A percentile compares a stretch with the other conserved stretches of the same genome.
These are phyloP conservation scores for Leptographium flavum DNA, from an alignment of 2,329 filamentous ascomycete species.

Conservation along the genomic window DNA sequence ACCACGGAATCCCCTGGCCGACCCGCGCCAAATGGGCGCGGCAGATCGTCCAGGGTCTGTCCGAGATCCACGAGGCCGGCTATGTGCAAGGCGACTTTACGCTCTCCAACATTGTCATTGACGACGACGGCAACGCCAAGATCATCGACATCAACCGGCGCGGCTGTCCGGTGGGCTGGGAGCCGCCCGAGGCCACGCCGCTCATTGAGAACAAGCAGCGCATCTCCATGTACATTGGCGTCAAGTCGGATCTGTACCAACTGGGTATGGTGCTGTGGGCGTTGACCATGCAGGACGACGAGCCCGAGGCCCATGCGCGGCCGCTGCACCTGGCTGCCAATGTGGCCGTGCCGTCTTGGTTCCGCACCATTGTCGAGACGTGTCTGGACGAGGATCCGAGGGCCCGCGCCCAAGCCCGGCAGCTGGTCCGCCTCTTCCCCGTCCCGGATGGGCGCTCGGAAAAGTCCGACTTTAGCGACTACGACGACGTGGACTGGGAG, in stretches of 20 bases:
- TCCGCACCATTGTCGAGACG: slow-evolving; percentile 56
- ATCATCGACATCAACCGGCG: slow-evolving; percentile 98
- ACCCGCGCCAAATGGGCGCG: slow-evolving; percentile 75
- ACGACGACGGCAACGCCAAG: slow-evolving; percentile 69
- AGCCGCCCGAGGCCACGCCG: slow-evolving; percentile 77
- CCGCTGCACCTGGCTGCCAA: slow-evolving; percentile 49
- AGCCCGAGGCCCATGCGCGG: slow-evolving; percentile 66
- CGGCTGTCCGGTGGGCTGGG: slow-evolving; percentile 96
- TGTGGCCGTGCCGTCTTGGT: slow-evolving; percentile 62
- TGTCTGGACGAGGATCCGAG: slow-evolving; percentile 67
- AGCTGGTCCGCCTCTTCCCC: slow-evolving; percentile 58
- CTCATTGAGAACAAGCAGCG: slow-evolving; percentile 80
- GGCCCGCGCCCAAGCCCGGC: slow-evolving; percentile 55
- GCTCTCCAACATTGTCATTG: slow-evolving; percentile 90
- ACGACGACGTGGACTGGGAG: slow-evolving; percentile 14
- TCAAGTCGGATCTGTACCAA: slow-evolving; percentile 93
- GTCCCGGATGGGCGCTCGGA: slow-evolving; percentile 15
- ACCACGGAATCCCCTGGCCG: slow-evolving; percentile 49
- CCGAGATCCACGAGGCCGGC: slow-evolving; percentile 87
- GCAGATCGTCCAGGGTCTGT: slow-evolving; percentile 78
- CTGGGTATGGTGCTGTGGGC: slow-evolving; percentile 96
- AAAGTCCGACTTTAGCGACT: slow-evolving; percentile 11
- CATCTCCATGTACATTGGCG: slow-evolving; percentile 93
- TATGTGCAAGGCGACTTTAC: slow-evolving; percentile 98
- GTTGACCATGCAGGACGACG: slow-evolving; percentile 73